Percentiles rank a stretch among this genome's conserved stretches.
Conservation (phyloP, 768 basidiomycete species). For the Podaxis sp. region DNA sequence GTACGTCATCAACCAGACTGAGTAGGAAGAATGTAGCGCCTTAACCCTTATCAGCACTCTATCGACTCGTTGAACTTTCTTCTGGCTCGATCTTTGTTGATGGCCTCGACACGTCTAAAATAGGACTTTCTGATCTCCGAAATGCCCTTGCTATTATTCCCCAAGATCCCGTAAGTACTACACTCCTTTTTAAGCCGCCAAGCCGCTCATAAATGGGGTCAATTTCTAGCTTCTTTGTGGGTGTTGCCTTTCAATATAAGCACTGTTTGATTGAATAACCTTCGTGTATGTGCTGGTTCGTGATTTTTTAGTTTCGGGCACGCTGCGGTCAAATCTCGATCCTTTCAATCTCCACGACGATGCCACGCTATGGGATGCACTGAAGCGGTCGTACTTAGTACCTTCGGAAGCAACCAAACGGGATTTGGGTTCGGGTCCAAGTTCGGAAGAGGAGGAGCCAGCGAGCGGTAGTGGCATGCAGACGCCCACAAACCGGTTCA, state of each 20-base stretch:
- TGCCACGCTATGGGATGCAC: constrained; percentile 81
- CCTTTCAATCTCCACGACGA: constrained; percentile 85
- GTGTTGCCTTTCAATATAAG: constrained; percentile 14
- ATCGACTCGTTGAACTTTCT: constrained; percentile 77
- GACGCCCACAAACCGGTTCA: constrained; percentile 62
- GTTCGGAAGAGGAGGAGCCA: constrained; percentile 30
- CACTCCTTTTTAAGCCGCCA: constrained; percentile 10
- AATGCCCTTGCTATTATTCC: constrained; percentile 76
- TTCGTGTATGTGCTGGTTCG: neutral
- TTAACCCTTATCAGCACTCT: constrained; percentile 50
- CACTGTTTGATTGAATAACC: neutral
- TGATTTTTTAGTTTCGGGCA: constrained; percentile 61
- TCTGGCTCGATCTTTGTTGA: constrained; percentile 79
- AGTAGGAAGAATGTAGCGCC: neutral
- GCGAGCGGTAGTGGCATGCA: constrained; percentile 42
- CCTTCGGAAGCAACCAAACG: constrained; percentile 9
- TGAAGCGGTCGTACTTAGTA: constrained; percentile 81
- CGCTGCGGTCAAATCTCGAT: constrained; percentile 84
- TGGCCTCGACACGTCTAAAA: constrained; percentile 76
- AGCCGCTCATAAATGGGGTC: constrained; percentile 14
- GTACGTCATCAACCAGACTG: constrained; percentile 27
- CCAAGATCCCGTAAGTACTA: constrained; percentile 68
- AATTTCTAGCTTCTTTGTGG: constrained; percentile 43
- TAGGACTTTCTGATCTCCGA: constrained; percentile 76
- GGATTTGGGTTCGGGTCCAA: constrained; percentile 38